A percentile compares a stretch with the other conserved stretches of the same genome.
These are phyloP conservation scores for Skeletonema menzelii DNA, from an alignment of 108 stramenopile species.

Conservation along the genomic window DNA sequence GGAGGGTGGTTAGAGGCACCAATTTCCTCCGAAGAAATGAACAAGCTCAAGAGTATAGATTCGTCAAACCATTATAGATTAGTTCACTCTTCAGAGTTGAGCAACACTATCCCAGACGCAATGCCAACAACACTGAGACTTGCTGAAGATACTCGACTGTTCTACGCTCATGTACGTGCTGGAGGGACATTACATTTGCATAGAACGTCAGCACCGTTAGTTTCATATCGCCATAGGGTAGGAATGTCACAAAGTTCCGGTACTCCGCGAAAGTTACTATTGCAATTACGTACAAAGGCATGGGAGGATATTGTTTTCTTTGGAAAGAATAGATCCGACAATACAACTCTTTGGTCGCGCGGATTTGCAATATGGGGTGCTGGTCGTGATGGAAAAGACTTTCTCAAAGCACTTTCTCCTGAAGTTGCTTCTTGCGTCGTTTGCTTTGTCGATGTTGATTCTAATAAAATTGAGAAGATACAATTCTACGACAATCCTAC, in stretches of 20 bases:
- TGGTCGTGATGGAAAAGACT: slow-evolving; percentile 91
- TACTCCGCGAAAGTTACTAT: slow-evolving; percentile 78
- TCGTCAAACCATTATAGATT: slow-evolving; percentile 30
- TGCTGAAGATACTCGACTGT: slow-evolving; percentile 90
- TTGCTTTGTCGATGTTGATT: slow-evolving; percentile 86
- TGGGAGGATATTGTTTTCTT: slow-evolving; percentile 65
- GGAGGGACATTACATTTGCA: slow-evolving; percentile 57
- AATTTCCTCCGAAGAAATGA: neutral
- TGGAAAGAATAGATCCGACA: neutral
- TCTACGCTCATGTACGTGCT: slow-evolving; percentile 73
- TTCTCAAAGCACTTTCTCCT: slow-evolving; percentile 69
- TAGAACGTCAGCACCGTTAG: slow-evolving; percentile 53
- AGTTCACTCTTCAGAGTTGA: slow-evolving; percentile 47
- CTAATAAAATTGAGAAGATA: slow-evolving; percentile 71
- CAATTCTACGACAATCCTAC: slow-evolving; percentile 60
- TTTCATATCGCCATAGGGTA: slow-evolving; percentile 80
- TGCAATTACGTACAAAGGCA: slow-evolving; percentile 71
- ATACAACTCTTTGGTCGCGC: slow-evolving; percentile 19
- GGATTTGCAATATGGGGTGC: slow-evolving; percentile 80
- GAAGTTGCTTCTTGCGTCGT: slow-evolving; percentile 57
- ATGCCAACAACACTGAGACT: slow-evolving; percentile 55
- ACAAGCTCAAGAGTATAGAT: neutral
- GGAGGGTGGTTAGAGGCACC: slow-evolving; percentile 86
- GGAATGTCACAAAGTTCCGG: slow-evolving; percentile 75
- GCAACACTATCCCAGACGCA: slow-evolving; percentile 10